A percentile compares a stretch with the other conserved stretches of the same genome.
Evolutionary conservation across 192 early-diverging fungal genomes (phyloP).

Genomic region (Dissophora ornata): DNA sequence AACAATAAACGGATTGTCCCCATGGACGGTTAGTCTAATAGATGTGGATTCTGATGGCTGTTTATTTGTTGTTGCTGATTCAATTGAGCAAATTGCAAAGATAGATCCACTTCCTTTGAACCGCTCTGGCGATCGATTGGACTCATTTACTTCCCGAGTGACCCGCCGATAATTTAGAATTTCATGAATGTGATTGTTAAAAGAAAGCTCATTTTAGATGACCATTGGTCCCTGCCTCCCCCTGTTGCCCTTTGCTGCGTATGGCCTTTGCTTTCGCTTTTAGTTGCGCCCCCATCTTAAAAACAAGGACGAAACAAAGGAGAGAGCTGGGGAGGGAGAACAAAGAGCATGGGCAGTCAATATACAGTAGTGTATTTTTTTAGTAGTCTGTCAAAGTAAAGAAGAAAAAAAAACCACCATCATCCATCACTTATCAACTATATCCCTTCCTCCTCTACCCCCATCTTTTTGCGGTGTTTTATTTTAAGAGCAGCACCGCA

Average conservation of each 20-base stretch:
- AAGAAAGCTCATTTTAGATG: not conserved
- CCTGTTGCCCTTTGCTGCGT: not conserved
- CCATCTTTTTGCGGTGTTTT: not conserved
- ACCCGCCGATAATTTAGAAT: not conserved
- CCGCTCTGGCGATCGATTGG: conserved; percentile 21
- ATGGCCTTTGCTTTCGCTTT: too few relatives aligned
- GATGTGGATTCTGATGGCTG: too few relatives aligned
- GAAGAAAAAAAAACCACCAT: not conserved
- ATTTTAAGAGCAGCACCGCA: not conserved
- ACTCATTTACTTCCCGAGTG: not conserved
- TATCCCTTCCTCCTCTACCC: not conserved
- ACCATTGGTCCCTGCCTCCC: not conserved
- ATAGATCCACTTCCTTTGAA: not conserved
- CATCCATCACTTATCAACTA: not conserved
- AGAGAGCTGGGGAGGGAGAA: too few relatives aligned
- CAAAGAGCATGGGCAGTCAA: too few relatives aligned
- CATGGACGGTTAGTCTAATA: too few relatives aligned
- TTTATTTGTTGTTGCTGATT: not conserved
- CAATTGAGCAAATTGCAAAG: not conserved
- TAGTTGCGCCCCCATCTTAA: too few relatives aligned
- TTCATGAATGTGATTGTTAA: not conserved
- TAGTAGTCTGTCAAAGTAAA: not conserved
- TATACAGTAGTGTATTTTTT: too few relatives aligned
- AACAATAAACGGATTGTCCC: too few relatives aligned
- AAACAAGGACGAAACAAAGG: too few relatives aligned